Evolutionary conservation across 2,329 filamentous ascomycete species (phyloP), one percentile per base, ranked within the genome.

Genomic region (Cytospora piceicola): DNA sequence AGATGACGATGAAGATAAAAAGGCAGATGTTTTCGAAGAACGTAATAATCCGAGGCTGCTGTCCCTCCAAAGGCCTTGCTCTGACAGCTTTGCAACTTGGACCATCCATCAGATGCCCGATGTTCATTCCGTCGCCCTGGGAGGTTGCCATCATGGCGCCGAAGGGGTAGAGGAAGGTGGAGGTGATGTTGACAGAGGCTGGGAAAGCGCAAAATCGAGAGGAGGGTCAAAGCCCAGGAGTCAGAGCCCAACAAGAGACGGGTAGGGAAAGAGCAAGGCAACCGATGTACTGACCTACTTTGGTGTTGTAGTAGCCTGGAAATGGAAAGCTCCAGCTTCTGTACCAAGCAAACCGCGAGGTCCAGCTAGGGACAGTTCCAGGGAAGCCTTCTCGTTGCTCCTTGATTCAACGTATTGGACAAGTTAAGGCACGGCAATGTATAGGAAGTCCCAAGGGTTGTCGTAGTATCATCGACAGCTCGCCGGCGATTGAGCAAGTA

Each of bases 291-390:
- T 63, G 55, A 67, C 66, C 54, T 29, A 46, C 52, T 12, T 46
- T 53, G 34, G 63, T 63, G 59, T 68, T 49, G 59, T n/a, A 52
- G 52, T 20, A 49, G 39, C 63, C 63, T 68, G 49, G 59, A 20
- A 55, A 52, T 20, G 36, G 32, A 46, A 22, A 60, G 39, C 56
- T 56, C 36, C 30, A 34, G 57, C 20, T 42, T 57, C 27, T 66
- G 34, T 32, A 53, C 59, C 55, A 46, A 60, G 59, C 58, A 62
- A 49, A 42, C 49, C 54, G n/a, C 53, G 15, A 59, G 27, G 6
- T 58, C 49, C 59, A 58, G 42, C 36, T 46, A 39, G 42, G 36
- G 55, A 39, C n/a, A n/a, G n/a, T 36, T 39, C 34, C 34, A n/a
- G 39, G 39, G 7, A 1, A 7, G n/a, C 42, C 15, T 57, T 46